Conservation (phyloP, 2,329 filamentous ascomycete species). For the Clonostachys chloroleuca region DNA sequence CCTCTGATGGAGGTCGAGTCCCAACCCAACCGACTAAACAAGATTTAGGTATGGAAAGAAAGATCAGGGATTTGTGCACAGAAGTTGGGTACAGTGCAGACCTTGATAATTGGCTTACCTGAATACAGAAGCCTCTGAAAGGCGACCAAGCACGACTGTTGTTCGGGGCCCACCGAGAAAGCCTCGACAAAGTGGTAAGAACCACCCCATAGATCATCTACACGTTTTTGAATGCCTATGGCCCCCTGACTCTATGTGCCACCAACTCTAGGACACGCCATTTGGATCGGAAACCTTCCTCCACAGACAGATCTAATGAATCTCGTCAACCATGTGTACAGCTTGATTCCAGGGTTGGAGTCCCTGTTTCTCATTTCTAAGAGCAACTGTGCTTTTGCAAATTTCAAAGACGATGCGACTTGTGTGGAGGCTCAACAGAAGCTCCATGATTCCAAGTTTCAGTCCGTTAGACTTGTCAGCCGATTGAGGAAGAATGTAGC, state of each 20-base stretch:
- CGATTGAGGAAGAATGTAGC: conserved; percentile 60
- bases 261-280: conserved; percentile 62
- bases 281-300: conserved; percentile 95
- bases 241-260: conserved; percentile 3
- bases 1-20: conserved; percentile 5
- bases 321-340: conserved; percentile 87
- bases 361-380: conserved; percentile 94
- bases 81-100: too few species aligned
- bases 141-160: conserved; percentile 9
- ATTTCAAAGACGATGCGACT: conserved; percentile 77
- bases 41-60: conserved; percentile 11
- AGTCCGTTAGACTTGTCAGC: conserved; percentile 81
- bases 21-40: conserved; percentile 7
- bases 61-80: background rate
- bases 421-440: conserved; percentile 75
- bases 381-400: conserved; percentile 96
- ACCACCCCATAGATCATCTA: background rate
- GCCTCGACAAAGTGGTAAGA: conserved; percentile 57
- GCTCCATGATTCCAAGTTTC: conserved; percentile 87
- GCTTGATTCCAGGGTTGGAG: conserved; percentile 73
- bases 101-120: background rate
- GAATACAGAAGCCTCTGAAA: background rate
- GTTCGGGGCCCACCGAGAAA: conserved; percentile 28
- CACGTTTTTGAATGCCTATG: conserved; percentile 3
- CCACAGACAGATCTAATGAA: conserved; percentile 76